phyloP scores from a whole-genome alignment of 2,329 filamentous ascomycete species.

The Calycina marina region DNA sequence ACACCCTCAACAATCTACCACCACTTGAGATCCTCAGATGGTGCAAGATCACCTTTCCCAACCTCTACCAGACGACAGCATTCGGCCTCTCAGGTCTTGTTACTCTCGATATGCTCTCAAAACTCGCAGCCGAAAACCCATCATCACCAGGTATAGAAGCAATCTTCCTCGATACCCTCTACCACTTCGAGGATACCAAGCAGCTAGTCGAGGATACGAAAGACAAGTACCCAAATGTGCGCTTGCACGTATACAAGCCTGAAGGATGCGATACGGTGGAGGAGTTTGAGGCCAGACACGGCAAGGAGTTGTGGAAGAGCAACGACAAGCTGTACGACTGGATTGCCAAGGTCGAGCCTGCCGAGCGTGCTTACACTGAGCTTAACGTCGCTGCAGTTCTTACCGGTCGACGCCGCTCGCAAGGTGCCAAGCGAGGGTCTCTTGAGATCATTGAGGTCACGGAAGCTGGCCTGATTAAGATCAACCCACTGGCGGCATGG shows the following conservation, averaged over 20 bases:
- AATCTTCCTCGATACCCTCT: slow-evolving; percentile 73
- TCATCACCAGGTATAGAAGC: slow-evolving; percentile 45
- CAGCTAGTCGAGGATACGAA: slow-evolving; percentile 60
- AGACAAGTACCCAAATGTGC: slow-evolving; percentile 61
- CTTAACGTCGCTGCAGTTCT: slow-evolving; percentile 81
- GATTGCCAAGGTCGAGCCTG: slow-evolving; percentile 93
- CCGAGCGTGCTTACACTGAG: slow-evolving; percentile 77
- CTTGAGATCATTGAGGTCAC: slow-evolving; percentile 89
- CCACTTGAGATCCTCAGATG: slow-evolving; percentile 86
- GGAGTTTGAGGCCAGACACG: slow-evolving; percentile 73
- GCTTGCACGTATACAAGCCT: slow-evolving; percentile 82
- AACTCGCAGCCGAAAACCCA: slow-evolving; percentile 50
- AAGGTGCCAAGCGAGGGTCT: slow-evolving; percentile 82
- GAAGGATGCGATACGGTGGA: slow-evolving; percentile 54
- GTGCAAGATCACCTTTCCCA: slow-evolving; percentile 80
- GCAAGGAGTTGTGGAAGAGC: slow-evolving; percentile 68
- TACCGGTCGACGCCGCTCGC: slow-evolving; percentile 80
- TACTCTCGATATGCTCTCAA: slow-evolving; percentile 74
- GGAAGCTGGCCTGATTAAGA: slow-evolving; percentile 78
- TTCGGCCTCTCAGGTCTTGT: slow-evolving; percentile 71
- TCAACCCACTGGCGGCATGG: slow-evolving; percentile 96
- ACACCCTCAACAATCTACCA: slow-evolving; percentile 73
- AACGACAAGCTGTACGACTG: slow-evolving; percentile 91
- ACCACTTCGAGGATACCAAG: slow-evolving; percentile 69
- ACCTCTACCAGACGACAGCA: slow-evolving; percentile 74